Evolutionary conservation across 148 eudicot species (phyloP), one percentile per base, ranked within the genome.

Genomic region (Spergularia bocconei): DNA sequence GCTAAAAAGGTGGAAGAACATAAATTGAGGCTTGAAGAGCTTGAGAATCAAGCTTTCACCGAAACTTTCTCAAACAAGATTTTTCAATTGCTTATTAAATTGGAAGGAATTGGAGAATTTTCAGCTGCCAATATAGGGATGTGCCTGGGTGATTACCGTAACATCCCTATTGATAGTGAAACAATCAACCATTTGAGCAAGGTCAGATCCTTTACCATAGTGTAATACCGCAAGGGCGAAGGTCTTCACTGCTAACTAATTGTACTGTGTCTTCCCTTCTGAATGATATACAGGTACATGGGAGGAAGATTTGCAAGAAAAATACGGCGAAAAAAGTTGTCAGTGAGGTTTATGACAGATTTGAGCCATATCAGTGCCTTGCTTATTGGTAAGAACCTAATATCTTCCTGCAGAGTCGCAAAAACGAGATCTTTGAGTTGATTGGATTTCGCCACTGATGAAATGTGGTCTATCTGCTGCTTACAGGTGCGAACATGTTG

Each of bases 341-440:
- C 14, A 11, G 4, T 55, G 33, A 83, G 50, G 59, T 86, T 13
- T 86, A 86, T 60, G 78, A 74, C 17, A 83, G 81, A 72, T 83
- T 69, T 76, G 85, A 79, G 62, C 91, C 91, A 20, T 88, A 74
- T 65, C 88, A 88, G 58, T 75, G 85, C 78, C 62, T 88, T 14
- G 86, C 83, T 15, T 88, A 86, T 59, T 86, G 91, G 91, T 88
- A 73, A 69, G 50, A 13, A 0, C 3, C 1, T 38, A 25, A 62
- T 7, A 63, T 11, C 13, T 13, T 12, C 36, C 8, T 33, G n/a
- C 4, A 17, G 4, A 14, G 17, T 14, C 15, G 7, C 1, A 55
- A 3, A 5, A 4, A 13, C 16, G 2, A 0, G 4, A 29, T 11
- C 7, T 33, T 63, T 25, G 13, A 23, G 15, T 13, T 36, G 7